Percentiles rank a stretch among this genome's conserved stretches.
These are phyloP conservation scores for Selaginella moellendorffii DNA, from an alignment of 75 land plant genomes.

Conservation along the genomic window DNA sequence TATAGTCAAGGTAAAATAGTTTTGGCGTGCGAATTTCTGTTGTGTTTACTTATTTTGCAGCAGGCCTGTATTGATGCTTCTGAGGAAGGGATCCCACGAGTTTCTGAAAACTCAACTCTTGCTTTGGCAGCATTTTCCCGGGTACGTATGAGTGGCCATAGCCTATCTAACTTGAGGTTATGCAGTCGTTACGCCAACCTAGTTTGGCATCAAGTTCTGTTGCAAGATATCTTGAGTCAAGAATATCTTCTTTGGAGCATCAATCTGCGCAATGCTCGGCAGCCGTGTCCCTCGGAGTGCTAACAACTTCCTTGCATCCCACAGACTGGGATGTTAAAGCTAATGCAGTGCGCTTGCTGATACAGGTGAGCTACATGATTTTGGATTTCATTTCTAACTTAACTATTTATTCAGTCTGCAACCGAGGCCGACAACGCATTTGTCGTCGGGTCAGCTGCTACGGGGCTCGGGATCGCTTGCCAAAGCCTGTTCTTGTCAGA, in stretches of 20 bases:
- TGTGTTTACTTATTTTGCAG: not conserved
- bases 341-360: not conserved
- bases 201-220: not conserved
- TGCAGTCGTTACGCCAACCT: not conserved
- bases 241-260: not conserved
- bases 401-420: not conserved
- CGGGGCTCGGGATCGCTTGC: not conserved
- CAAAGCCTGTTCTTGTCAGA: not conserved
- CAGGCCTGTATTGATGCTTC: not conserved
- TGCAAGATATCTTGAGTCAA: not conserved
- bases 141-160: too few species aligned
- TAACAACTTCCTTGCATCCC: not conserved
- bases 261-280: not conserved
- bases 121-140: not conserved
- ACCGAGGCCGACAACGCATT: not conserved
- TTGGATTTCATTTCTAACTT: too few species aligned
- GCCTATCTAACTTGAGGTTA: not conserved
- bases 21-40: not conserved
- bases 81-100: not conserved
- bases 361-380: not conserved
- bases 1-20: not conserved
- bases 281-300: not conserved
- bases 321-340: not conserved
- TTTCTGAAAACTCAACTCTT: not conserved
- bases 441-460: not conserved